phyloP scores from a whole-genome alignment of 1,284 basidiomycete genomes.

The Porodaedalea pini region DNA sequence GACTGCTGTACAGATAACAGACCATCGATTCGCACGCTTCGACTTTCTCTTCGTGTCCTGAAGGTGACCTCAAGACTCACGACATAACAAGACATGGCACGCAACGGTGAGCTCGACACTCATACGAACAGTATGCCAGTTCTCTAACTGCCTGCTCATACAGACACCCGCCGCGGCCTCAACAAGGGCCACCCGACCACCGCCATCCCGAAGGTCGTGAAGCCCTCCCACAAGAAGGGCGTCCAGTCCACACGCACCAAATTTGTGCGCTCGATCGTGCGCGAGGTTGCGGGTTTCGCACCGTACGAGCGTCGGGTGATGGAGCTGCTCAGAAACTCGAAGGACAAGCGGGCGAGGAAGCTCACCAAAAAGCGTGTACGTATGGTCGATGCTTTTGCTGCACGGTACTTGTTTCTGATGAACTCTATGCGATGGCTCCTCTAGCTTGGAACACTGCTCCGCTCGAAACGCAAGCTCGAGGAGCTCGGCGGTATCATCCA shows the following conservation, averaged over 20 bases:
- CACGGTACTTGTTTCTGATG: not conserved
- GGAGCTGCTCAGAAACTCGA: conserved; percentile 99
- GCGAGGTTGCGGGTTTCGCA: conserved; percentile 97
- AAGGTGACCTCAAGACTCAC: conserved; percentile 38
- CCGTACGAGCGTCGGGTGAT: conserved; percentile 98
- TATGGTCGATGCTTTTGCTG: conserved; percentile 5
- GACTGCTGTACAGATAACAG: conserved; percentile 12
- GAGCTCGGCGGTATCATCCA: conserved; percentile 90
- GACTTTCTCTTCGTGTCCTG: conserved; percentile 20
- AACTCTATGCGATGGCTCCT: conserved; percentile 12
- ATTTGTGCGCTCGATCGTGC: conserved; percentile 88
- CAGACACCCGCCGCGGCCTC: conserved; percentile 87
- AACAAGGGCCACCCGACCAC: conserved; percentile 96
- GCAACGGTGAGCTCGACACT: conserved; percentile 55
- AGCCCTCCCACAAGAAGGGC: conserved; percentile 94
- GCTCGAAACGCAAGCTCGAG: conserved; percentile 97
- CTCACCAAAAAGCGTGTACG: conserved; percentile 96
- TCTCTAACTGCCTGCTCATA: not conserved
- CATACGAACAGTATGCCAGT: conserved; percentile 12
- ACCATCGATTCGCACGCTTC: not conserved
- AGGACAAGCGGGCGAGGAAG: conserved; percentile 99
- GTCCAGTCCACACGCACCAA: conserved; percentile 79
- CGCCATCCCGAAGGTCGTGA: conserved; percentile 71
- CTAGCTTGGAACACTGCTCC: conserved; percentile 91
- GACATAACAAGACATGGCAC: conserved; percentile 68